Conservation (phyloP, 2,329 filamentous ascomycete species). For the Aspergillus amoenus region DNA sequence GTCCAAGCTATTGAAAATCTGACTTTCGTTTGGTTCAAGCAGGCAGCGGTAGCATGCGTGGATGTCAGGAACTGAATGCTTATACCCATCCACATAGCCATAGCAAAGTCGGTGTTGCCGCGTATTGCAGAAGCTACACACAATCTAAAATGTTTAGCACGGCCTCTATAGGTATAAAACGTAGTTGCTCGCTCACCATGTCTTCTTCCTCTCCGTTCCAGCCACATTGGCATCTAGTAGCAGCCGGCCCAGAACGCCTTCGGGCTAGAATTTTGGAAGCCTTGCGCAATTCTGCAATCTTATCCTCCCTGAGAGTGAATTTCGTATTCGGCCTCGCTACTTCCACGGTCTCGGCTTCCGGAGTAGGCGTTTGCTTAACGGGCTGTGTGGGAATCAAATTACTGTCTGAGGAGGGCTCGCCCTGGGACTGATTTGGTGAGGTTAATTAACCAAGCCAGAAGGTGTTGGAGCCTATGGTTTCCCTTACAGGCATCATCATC, state of each 20-base stretch:
- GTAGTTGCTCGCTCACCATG: slow-evolving; percentile 38
- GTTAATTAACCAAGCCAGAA: slow-evolving; percentile 2
- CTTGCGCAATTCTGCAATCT: slow-evolving; percentile 18
- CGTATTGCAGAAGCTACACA: slow-evolving; percentile 45
- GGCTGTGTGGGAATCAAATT: slow-evolving; percentile 32
- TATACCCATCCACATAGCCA: slow-evolving; percentile 40
- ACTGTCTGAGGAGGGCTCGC: slow-evolving; percentile 22
- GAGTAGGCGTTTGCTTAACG: slow-evolving; percentile 4
- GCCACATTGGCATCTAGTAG: slow-evolving; percentile 44
- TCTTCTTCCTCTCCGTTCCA: slow-evolving; percentile 37
- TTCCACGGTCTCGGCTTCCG: slow-evolving; percentile 12
- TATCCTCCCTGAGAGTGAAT: slow-evolving; percentile 19
- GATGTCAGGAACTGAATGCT: slow-evolving; percentile 39
- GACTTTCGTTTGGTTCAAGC: slow-evolving; percentile 29
- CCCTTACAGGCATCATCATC: slow-evolving; percentile 30
- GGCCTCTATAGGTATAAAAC: neutral
- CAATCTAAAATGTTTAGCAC: slow-evolving; percentile 33
- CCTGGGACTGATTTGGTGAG: slow-evolving; percentile 17
- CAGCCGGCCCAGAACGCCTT: neutral
- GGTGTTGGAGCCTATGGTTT: neutral
- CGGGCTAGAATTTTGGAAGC: neutral
- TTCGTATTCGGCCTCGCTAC: slow-evolving; percentile 1
- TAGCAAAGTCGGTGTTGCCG: slow-evolving; percentile 51
- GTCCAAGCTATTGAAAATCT: slow-evolving; percentile 27
- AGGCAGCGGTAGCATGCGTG: slow-evolving; percentile 51